Base-by-base conservation (phyloP, 1,139 yeast species). In the Pichia terricola region DNA sequence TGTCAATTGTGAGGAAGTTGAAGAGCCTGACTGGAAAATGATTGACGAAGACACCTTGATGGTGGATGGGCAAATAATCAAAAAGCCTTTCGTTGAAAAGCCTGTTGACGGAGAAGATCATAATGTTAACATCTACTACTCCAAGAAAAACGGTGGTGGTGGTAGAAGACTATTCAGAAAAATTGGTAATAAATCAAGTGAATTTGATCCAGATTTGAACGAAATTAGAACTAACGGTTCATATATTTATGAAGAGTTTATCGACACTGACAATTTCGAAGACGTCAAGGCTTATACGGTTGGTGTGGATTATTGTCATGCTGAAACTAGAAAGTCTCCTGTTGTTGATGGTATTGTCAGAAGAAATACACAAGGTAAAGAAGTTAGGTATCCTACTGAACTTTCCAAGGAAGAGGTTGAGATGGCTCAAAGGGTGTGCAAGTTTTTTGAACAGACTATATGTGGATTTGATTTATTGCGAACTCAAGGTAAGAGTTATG, bases 51-150 rank as follows among this genome's bases (percentile, higher is more conserved):
- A 94, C 59, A 87, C 96, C 0, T 71, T 94, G 45, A 70, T 69
- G 46, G 91, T 91, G 28, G 77, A 84, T 51, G 96, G 95, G 3
- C 63, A 76, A 53, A 67, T 69, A 11, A 67, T 94, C 65, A 71
- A 69, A 39, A 94, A 94, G 59, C 99, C 99, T 7, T 94, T 80
- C 69, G 98, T 94, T 31, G 99, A 94, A 63, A 94, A 94, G 57
- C 99, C 99, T 1, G 98, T 91, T 6, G 96, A 94, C 64, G 99
- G 99, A 40, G 99, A 94, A 65, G 96, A 94, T 63, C 99, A 94
- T 65, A 94, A 94, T 61, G 91, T 94, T 39, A 87, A 83, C 62
- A 91, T 94, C 40, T 94, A 94, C 64, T 91, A 91, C 61, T 84
- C 94, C 36, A 75, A 77, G 46, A 75, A 82, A 45, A 81, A 85